Percentiles rank a stretch among this genome's conserved stretches.
Conservation (phyloP, 2,329 filamentous ascomycete genomes). For the Phialocephala subalpina region DNA sequence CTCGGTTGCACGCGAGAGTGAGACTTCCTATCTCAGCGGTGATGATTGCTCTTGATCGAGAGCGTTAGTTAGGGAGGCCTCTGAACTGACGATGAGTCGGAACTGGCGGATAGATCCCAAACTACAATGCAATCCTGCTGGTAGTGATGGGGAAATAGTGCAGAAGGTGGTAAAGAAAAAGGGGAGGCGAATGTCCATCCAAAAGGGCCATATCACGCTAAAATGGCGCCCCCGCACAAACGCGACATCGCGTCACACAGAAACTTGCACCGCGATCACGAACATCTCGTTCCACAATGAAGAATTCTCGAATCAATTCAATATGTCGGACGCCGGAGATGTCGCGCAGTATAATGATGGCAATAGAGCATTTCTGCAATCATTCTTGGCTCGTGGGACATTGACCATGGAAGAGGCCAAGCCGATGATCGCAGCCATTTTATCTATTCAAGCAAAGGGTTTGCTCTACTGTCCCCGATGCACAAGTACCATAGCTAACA, state of each 20-base stretch:
- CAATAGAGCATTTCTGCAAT: conserved; percentile 91
- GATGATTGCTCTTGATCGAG: too few relatives aligned
- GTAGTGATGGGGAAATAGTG: too few relatives aligned
- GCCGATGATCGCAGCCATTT: conserved; percentile 78
- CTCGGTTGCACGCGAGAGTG: too few relatives aligned
- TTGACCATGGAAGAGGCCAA: conserved; percentile 79
- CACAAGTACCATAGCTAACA: conserved; percentile 13
- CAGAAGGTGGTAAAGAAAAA: too few relatives aligned
- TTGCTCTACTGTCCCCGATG: not conserved
- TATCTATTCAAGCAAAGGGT: conserved; percentile 55
- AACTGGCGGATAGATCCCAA: too few relatives aligned
- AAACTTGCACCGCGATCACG: not conserved
- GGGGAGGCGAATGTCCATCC: too few relatives aligned
- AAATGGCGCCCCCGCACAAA: not conserved
- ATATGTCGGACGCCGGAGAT: conserved; percentile 25
- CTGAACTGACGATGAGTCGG: too few relatives aligned
- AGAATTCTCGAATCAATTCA: conserved; percentile 5
- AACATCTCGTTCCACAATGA: not conserved
- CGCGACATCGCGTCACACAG: not conserved
- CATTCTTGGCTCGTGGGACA: conserved; percentile 79
- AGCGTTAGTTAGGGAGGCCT: too few relatives aligned
- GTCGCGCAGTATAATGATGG: conserved; percentile 54
- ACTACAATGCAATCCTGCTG: too few relatives aligned
- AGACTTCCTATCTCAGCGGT: too few relatives aligned
- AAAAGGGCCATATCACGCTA: not conserved